Conservation (phyloP, 2,329 filamentous ascomycete genomes). For the Daldinia sp. region DNA sequence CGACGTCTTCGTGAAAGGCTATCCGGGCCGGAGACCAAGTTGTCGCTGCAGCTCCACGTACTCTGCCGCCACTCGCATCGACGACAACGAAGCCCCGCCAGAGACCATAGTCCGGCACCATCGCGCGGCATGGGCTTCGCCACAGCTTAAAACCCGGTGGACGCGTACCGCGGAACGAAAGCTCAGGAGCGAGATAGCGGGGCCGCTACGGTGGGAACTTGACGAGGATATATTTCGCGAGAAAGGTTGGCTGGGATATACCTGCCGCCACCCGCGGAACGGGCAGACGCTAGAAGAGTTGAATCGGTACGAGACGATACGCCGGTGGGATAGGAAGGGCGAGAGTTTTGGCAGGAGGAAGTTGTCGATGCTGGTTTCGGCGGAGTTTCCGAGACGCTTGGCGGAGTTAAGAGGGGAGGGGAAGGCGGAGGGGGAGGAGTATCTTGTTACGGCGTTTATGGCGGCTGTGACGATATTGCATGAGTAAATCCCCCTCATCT, state of each 20-base stretch:
- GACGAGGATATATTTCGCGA: constrained; percentile 44
- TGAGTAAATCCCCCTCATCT: constrained; percentile 41
- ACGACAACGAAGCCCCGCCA: constrained; percentile 14
- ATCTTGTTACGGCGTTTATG: constrained; percentile 49
- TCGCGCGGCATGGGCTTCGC: constrained; percentile 38
- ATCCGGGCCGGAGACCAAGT: constrained; percentile 40
- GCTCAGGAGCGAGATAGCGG: constrained; percentile 34
- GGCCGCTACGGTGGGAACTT: constrained; percentile 45
- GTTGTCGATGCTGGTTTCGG: constrained; percentile 44
- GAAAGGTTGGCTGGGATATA: constrained; percentile 48
- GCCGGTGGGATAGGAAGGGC: constrained; percentile 37
- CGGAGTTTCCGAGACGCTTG: constrained; percentile 44
- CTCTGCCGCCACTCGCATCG: neutral
- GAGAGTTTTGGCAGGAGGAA: constrained; percentile 21
- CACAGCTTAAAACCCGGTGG: constrained; percentile 37
- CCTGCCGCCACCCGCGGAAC: constrained; percentile 45
- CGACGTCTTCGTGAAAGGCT: constrained; percentile 44
- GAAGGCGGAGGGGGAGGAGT: constrained; percentile 43
- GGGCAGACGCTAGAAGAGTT: constrained; percentile 37
- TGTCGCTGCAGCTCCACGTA: constrained; percentile 26
- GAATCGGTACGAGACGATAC: constrained; percentile 41
- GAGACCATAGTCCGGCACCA: constrained; percentile 43
- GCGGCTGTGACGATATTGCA: constrained; percentile 46
- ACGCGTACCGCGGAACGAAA: constrained; percentile 25
- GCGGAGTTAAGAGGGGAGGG: constrained; percentile 40